phyloP scores from a whole-genome alignment of 345 rosid species.

The Ceriops tagal region DNA sequence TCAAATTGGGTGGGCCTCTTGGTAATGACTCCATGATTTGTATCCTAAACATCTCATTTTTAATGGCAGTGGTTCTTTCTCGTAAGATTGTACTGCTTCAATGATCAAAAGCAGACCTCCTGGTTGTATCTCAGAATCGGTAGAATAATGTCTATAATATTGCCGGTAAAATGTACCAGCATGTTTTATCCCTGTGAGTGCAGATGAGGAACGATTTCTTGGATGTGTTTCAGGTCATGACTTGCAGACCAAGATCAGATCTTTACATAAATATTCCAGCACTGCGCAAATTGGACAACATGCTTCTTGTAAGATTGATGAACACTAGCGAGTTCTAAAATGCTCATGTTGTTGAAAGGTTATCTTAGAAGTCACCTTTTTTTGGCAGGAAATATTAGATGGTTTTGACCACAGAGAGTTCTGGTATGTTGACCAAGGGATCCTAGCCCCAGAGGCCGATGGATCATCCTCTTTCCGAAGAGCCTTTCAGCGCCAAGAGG shows the following conservation, averaged over 20 bases:
- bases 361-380: constrained; percentile 11
- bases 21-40: too few species aligned
- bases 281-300: constrained; percentile 82
- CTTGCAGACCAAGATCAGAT: constrained; percentile 89
- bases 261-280: constrained; percentile 91
- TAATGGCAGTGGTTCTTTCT: too few species aligned
- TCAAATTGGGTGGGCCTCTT: background rate
- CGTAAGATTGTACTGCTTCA: background rate
- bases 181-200: background rate
- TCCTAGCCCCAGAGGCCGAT: constrained; percentile 65
- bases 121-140: too few species aligned
- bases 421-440: constrained; percentile 97
- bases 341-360: constrained; percentile 5
- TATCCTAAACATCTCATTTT: too few species aligned
- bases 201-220: background rate
- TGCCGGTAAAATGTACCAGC: background rate
- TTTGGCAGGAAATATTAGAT: constrained; percentile 78
- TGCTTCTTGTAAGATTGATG: constrained; percentile 76
- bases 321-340: background rate
- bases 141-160: background rate
- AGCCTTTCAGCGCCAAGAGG: constrained; percentile 88
- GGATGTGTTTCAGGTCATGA: constrained; percentile 67
- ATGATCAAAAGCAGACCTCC: too few species aligned
- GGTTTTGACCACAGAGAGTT: constrained; percentile 74
- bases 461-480: constrained; percentile 70